These are phyloP conservation scores for Coelastrella sp. DNA, from an alignment of 139 green algal species.

Conservation along the genomic window DNA sequence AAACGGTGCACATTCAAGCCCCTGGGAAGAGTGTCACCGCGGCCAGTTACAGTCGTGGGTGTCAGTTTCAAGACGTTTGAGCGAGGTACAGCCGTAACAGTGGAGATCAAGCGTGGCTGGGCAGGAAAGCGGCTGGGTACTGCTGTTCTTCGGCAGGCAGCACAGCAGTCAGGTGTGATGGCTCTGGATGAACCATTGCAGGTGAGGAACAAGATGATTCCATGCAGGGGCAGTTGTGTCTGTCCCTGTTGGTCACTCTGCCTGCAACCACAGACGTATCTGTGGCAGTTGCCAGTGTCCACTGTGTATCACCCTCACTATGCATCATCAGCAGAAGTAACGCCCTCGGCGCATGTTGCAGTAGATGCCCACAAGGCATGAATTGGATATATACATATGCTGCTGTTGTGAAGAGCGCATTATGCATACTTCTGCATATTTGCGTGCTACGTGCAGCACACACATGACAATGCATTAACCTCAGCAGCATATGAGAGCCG, in stretches of 20 bases:
- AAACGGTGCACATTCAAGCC: constrained; percentile 32
- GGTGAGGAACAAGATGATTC: not conserved
- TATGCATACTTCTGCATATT: too few relatives aligned
- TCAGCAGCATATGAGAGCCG: too few relatives aligned
- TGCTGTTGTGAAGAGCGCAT: too few relatives aligned
- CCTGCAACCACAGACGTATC: not conserved
- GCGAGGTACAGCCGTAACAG: not conserved
- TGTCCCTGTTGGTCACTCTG: not conserved
- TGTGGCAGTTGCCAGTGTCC: too few relatives aligned
- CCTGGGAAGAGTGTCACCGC: not conserved
- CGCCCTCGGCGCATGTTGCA: too few relatives aligned
- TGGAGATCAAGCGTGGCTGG: constrained; percentile 22
- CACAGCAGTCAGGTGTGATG: not conserved
- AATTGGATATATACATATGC: too few relatives aligned
- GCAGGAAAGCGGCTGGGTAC: not conserved
- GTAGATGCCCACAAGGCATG: too few relatives aligned
- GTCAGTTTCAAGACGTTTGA: constrained; percentile 33
- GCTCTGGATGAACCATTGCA: constrained; percentile 2
- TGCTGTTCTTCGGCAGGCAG: not conserved
- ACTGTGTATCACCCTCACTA: too few relatives aligned
- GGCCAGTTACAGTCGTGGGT: constrained; percentile 28
- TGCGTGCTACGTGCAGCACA: too few relatives aligned
- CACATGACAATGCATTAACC: too few relatives aligned
- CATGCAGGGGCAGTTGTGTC: not conserved
- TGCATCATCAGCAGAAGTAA: too few relatives aligned